Evolutionary conservation across 164 flowering plant genomes (phyloP), one percentile per base, ranked within the genome.

Genomic region (Berberis vulgaris): DNA sequence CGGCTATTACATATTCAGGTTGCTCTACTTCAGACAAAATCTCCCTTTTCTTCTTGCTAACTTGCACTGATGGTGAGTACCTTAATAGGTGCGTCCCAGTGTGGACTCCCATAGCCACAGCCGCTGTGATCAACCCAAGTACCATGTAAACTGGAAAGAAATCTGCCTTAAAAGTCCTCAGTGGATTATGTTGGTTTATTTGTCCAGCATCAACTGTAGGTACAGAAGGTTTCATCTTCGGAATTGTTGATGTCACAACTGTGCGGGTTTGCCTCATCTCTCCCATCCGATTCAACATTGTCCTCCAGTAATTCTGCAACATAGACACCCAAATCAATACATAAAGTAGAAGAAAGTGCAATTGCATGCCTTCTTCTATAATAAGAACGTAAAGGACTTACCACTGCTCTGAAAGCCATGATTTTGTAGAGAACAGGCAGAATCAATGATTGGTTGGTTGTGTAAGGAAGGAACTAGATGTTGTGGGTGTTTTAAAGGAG

Each of bases 11-110:
- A 0, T 10, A 57, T 5, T 87, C 90, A 2, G 98, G 96, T 13
- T 81, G 81, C 59, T 57, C 77, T 70, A 91, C 85, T 80, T 86
- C 94, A 59, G 89, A 83, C 6, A 89, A 4, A 0, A 79, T 84
- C 77, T 87, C 91, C 73, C 95, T 70, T 66, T 45, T 71, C 71
- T 77, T 77, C 80, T 84, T 91, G 69, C 59, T 80, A 58, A 88
- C 77, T 2, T 43, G 57, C 13, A 89, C 96, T 0, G 45, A 39
- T 0, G 98, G 98, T 0, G 77, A 62, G 47, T 79, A 57, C 61
- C 6, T 0, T 60, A 92, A 66, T 50, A 87, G 84, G 4, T 87
- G 96, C 58, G 52, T 66, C 50, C 73, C 84, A 6, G 84, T 80
- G 81, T 70, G 49, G 1, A 78, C 4, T 13, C 92, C 95, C 6